A percentile compares a stretch with the other conserved stretches of the same genome.
These are phyloP conservation scores for Sporobolomyces roseus DNA, from an alignment of 768 basidiomycete species.

Conservation along the genomic window DNA sequence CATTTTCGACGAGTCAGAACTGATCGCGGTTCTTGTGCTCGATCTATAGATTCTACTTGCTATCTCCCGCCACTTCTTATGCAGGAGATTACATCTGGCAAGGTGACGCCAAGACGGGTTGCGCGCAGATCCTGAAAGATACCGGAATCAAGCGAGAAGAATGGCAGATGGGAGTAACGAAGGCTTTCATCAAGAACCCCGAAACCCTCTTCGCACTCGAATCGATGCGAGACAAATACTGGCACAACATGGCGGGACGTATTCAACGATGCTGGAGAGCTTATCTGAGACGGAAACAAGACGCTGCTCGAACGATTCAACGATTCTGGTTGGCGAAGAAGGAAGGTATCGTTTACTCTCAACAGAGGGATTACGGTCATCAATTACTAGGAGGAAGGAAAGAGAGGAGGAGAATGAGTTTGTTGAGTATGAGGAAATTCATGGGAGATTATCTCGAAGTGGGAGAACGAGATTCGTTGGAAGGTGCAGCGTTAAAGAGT, in stretches of 20 bases:
- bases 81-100: conserved; percentile 98
- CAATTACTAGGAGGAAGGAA: conserved; percentile 84
- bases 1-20: no score
- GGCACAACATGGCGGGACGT: conserved; percentile 98
- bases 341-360: conserved; percentile 79
- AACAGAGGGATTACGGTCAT: conserved; percentile 91
- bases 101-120: conserved; percentile 83
- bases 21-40: not conserved
- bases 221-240: conserved; percentile 97
- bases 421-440: conserved; percentile 89
- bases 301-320: conserved; percentile 91
- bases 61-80: conserved; percentile 92
- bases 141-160: conserved; percentile 94
- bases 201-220: conserved; percentile 99
- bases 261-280: conserved; percentile 96
- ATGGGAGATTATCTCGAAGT: conserved; percentile 94
- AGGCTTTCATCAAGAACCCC: conserved; percentile 99
- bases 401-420: conserved; percentile 86
- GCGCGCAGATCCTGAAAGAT: conserved; percentile 85
- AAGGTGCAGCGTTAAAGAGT: conserved; percentile 69
- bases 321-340: conserved; percentile 99
- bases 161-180: conserved; percentile 99
- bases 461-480: conserved; percentile 62
- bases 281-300: conserved; percentile 90
- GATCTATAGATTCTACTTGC: conserved; percentile 68